Evolutionary conservation across 768 basidiomycete species (phyloP).

Genomic region (Trametes gibbosa): DNA sequence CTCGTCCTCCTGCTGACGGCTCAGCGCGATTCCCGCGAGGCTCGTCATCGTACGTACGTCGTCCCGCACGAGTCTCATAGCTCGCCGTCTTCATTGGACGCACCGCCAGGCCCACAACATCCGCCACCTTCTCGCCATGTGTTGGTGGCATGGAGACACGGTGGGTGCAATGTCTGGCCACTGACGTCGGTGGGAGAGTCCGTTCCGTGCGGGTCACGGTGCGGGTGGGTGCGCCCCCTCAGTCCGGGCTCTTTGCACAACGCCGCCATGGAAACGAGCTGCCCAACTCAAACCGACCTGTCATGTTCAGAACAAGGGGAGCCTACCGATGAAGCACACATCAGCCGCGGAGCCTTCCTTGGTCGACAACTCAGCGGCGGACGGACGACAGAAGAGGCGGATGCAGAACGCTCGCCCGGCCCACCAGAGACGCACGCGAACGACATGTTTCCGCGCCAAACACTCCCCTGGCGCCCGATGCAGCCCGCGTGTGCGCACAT

Average conservation of each 20-base stretch:
- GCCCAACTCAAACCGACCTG: background rate
- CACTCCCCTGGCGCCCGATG: background rate
- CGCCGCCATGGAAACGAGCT: slow-evolving; percentile 1
- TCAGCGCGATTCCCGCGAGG: slow-evolving; percentile 17
- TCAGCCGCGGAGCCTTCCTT: background rate
- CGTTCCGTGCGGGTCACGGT: slow-evolving; percentile 4
- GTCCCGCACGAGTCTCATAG: background rate
- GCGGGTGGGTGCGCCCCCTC: too few species aligned
- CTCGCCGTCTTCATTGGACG: background rate
- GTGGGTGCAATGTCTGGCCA: background rate
- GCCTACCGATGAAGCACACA: background rate
- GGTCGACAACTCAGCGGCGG: background rate
- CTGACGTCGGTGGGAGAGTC: slow-evolving; percentile 17
- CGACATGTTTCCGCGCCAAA: too few species aligned
- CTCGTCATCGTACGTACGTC: background rate
- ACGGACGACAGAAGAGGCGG: background rate
- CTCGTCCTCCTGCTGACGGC: slow-evolving; percentile 2
- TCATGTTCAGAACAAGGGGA: background rate
- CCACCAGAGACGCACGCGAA: background rate
- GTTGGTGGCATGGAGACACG: slow-evolving; percentile 17
- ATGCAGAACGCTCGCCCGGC: background rate
- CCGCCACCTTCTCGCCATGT: slow-evolving; percentile 5
- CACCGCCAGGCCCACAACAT: too few species aligned
- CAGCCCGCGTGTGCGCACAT: background rate
- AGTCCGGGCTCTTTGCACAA: too few species aligned